Base-by-base conservation (phyloP, 192 early-diverging fungal genomes). In the Chytriomyces hyalinus region DNA sequence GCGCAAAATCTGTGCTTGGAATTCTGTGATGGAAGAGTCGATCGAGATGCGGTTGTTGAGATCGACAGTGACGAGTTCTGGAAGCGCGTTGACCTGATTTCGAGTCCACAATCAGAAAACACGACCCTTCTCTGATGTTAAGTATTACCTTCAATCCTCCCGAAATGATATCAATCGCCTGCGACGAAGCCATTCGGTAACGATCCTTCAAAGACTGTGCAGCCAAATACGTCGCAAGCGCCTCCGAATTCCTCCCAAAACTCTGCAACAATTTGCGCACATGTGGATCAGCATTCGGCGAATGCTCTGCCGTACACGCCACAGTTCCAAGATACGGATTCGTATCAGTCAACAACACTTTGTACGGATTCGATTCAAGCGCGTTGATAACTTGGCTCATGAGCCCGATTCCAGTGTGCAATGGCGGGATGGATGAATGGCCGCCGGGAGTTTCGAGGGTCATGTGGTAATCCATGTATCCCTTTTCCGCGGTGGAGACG, bases 41-140 rank as follows among this genome's bases (percentile, higher is more conserved):
- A 78, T 48, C 4, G 75, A 75, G 49, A 86, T 77, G 49, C 85
- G 82, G 72, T 86, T 76, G 80, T 86, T 83, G 62, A 84, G 64
- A 10, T 61, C 45, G 26, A 75, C 80, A 17, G 67, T 62, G 4
- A 74, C 67, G 11, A 47, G 36, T 75, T 83, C 82, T 1, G 85
- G 85, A 22, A 86, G 80, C 6, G 82, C 82, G 60, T 86, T 86
- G 45, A 83, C 79, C 78, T 86, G 82, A 45, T 84, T 79, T 28
- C 84, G 20, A 13, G 20, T 57, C 0, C 53, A 2, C 1, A 57
- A 57, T 57, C 0, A 57, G 13, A 57, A 57, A 57, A 57, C 13
- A 57, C n/a, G n/a, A 26, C 0, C 24, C 24, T 26, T 26, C 24
- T 26, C 24, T 26, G 24, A 26, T 26, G 24, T 26, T 26, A 26